These are phyloP conservation scores for Yamadazyma kitorensis DNA, from an alignment of 805 yeast genomes.

Conservation along the genomic window DNA sequence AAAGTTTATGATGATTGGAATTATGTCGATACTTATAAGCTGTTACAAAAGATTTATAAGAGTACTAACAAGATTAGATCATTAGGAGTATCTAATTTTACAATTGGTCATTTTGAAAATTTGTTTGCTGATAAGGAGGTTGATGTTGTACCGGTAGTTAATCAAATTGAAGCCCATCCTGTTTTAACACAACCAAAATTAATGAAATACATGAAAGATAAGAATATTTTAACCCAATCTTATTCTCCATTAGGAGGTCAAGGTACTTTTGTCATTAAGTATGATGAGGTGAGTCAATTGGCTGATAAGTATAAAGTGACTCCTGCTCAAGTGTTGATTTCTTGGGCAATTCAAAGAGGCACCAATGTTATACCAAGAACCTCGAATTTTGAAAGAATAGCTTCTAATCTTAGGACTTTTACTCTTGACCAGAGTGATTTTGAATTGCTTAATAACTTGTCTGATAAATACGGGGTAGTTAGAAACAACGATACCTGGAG, in stretches of 20 bases:
- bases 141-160: conserved; percentile 51
- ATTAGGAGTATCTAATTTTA: conserved; percentile 70
- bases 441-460: conserved; percentile 7
- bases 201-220: conserved; percentile 53
- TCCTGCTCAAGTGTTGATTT: conserved; percentile 65
- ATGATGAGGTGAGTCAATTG: conserved; percentile 49
- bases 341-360: conserved; percentile 83
- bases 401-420: conserved; percentile 49
- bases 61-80: conserved; percentile 56
- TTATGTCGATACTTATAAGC: conserved; percentile 58
- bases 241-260: conserved; percentile 86
- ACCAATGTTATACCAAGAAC: conserved; percentile 80
- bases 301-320: conserved; percentile 55
- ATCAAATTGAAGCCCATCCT: conserved; percentile 85
- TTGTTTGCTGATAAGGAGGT: conserved; percentile 62
- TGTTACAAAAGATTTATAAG: conserved; percentile 52
- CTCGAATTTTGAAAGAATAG: conserved; percentile 59
- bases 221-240: conserved; percentile 64
- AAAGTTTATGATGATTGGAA: conserved; percentile 51
- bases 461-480: conserved; percentile 8
- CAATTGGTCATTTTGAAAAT: conserved; percentile 56
- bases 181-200: conserved; percentile 71
- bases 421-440: conserved; percentile 32
- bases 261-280: conserved; percentile 65
- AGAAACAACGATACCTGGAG: conserved; percentile 12